These are phyloP conservation scores for Schwanniomyces etchellsii DNA, from an alignment of 1,139 yeast species.

Conservation along the genomic window DNA sequence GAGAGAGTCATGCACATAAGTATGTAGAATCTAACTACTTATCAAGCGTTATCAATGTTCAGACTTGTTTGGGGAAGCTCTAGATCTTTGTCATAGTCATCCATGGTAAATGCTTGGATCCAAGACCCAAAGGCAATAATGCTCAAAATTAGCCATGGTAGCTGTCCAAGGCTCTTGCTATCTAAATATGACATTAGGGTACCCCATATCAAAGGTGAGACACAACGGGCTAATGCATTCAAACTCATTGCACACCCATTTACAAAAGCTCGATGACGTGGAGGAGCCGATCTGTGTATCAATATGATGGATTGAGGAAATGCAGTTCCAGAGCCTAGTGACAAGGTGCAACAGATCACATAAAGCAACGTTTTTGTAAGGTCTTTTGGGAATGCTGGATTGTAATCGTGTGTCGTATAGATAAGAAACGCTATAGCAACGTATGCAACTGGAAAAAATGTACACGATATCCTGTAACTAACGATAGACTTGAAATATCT, in stretches of 20 bases:
- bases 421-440: conserved; percentile 45
- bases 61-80: too few species aligned
- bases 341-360: conserved; percentile 20
- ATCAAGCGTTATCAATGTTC: too few species aligned
- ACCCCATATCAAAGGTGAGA: conserved; percentile 61
- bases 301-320: conserved; percentile 40
- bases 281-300: conserved; percentile 43
- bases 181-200: conserved; percentile 46
- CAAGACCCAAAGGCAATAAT: conserved; percentile 26
- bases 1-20: too few species aligned
- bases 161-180: conserved; percentile 34
- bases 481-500: conserved; percentile 40
- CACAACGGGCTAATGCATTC: conserved; percentile 49
- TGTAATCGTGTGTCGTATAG: conserved; percentile 32
- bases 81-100: conserved; percentile 23
- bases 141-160: conserved; percentile 47
- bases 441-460: conserved; percentile 44
- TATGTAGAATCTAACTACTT: too few species aligned
- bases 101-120: conserved; percentile 29
- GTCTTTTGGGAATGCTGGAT: conserved; percentile 17
- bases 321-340: conserved; percentile 26
- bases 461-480: conserved; percentile 36
- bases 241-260: conserved; percentile 47
- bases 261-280: conserved; percentile 44
- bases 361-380: conserved; percentile 20